Base-by-base conservation (phyloP, 108 stramenopile species). In the Nitzschia sp. region DNA sequence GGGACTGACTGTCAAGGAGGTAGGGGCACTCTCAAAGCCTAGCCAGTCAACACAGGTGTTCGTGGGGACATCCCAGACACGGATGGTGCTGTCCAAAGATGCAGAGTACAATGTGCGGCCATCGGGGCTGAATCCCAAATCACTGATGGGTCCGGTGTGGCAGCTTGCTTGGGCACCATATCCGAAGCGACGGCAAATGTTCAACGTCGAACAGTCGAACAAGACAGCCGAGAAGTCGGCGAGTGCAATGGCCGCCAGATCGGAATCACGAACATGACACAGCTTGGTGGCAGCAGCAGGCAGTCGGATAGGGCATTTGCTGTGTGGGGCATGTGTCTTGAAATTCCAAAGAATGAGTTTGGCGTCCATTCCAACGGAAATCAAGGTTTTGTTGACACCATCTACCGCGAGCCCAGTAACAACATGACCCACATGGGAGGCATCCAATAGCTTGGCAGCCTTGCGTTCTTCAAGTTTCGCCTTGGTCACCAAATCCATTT, bases 41-140 rank as follows among this genome's bases (percentile, higher is more conserved):
- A 99, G 66, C 97, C 98, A 97, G 61, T 97, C 96, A 42, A 97
- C 84, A 69, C 95, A 97, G 6, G 83, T 61, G 15, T 91, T 91
- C 15, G 98, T 96, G 15, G 98, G 95, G 17, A 98, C 83, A 76
- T 98, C 98, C 88, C 89, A 97, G 14, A 96, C 93, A 25, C 96
- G 89, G 38, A 97, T 73, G 6, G 95, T 86, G 12, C 86, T 79
- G 59, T 96, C 96, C 62, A 92, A 65, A 15, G 91, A 89, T 50
- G 94, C 75, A 5, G 91, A 86, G 62, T 90, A 90, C 10, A 98
- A 73, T 51, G 84, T 92, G 10, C 96, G 82, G 21, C 91, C 96
- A 66, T 96, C 96, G 8, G 91, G 91, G 37, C 91, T 89, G 66
- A 97, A 98, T 14, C 80, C 87, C 51, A 97, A 22, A 69, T 92